Evolutionary conservation across 129 eudicot genomes (phyloP).

Genomic region (Tagetes erecta): DNA sequence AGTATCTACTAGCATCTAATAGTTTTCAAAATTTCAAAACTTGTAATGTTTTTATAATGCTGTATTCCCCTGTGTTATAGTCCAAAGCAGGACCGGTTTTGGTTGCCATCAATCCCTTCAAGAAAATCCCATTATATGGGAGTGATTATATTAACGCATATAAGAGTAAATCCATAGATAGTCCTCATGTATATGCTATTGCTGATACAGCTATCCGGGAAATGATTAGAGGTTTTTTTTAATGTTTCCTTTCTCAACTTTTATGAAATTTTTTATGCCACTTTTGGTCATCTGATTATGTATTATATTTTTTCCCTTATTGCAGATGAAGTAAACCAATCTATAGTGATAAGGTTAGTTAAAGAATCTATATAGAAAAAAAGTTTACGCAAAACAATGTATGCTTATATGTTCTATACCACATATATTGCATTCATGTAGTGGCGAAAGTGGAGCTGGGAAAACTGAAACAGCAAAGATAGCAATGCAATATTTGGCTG

Average conservation of each 20-base stretch:
- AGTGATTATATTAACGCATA: slow-evolving; percentile 75
- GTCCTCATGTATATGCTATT: slow-evolving; percentile 97
- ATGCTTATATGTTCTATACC: neutral
- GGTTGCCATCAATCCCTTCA: slow-evolving; percentile 91
- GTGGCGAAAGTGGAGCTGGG: slow-evolving; percentile 99
- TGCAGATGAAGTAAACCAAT: slow-evolving; percentile 97
- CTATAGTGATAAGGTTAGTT: slow-evolving; percentile 96
- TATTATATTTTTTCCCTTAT: slow-evolving; percentile 14
- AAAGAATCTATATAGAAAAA: neutral
- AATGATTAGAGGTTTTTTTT: slow-evolving; percentile 76
- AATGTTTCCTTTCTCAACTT: slow-evolving; percentile 9
- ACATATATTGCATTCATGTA: slow-evolving; percentile 21
- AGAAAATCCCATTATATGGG: slow-evolving; percentile 79
- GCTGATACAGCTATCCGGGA: slow-evolving; percentile 88
- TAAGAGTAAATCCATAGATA: slow-evolving; percentile 60
- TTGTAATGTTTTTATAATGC: slow-evolving; percentile 6
- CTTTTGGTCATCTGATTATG: slow-evolving; percentile 18
- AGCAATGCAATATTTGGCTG: slow-evolving; percentile 99
- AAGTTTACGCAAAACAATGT: neutral
- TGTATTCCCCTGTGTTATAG: slow-evolving; percentile 38
- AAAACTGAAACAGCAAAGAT: slow-evolving; percentile 98
- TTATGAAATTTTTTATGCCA: neutral
- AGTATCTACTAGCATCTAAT: slow-evolving; percentile 27
- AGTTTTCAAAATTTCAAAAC: neutral
- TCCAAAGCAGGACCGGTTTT: slow-evolving; percentile 97